These are phyloP conservation scores for Scenedesmus sp. DNA, from an alignment of 163 green algal genomes.

Conservation along the genomic window DNA sequence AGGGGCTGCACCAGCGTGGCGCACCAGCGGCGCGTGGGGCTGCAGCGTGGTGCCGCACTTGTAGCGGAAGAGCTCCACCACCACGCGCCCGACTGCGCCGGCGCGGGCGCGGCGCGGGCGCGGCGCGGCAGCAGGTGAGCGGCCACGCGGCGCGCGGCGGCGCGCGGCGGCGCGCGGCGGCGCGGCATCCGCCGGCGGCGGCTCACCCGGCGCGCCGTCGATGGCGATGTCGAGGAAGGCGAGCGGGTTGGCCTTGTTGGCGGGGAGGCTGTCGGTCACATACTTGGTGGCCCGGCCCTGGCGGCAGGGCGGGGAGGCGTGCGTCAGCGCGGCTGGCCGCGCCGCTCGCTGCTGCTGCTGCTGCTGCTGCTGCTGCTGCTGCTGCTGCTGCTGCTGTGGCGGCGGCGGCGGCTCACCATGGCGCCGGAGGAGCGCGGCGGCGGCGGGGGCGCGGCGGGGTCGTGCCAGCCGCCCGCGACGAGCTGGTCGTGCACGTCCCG, in stretches of 20 bases:
- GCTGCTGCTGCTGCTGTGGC: not conserved
- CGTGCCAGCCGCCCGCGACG: constrained; percentile 20
- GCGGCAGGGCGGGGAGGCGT: no score
- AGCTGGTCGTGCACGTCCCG: constrained; percentile 3
- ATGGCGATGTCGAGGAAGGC: constrained; percentile 42
- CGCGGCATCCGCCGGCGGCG: no score
- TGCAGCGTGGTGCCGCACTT: constrained; percentile 29
- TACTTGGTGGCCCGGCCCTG: constrained; percentile 25
- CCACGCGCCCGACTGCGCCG: constrained; percentile 30
- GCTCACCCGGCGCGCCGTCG: constrained; percentile 11
- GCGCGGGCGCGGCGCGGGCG: no score
- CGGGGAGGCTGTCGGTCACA: constrained; percentile 6
- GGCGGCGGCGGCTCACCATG: constrained; percentile 6
- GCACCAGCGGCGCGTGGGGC: constrained; percentile 33
- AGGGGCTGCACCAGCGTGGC: not conserved
- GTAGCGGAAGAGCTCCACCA: constrained; percentile 42
- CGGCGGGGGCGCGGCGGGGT: constrained; percentile 1
- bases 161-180: no score
- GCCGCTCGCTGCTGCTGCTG: not conserved
- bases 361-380: not conserved
- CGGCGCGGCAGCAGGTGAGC: not conserved
- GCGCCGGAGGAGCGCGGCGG: not conserved
- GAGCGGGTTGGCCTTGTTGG: constrained; percentile 26
- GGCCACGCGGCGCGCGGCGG: no score
- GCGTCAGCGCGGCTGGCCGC: not conserved